A percentile compares a stretch with the other conserved stretches of the same genome.
phyloP scores from a whole-genome alignment of 805 yeast species.

The Candida sonorensis region DNA sequence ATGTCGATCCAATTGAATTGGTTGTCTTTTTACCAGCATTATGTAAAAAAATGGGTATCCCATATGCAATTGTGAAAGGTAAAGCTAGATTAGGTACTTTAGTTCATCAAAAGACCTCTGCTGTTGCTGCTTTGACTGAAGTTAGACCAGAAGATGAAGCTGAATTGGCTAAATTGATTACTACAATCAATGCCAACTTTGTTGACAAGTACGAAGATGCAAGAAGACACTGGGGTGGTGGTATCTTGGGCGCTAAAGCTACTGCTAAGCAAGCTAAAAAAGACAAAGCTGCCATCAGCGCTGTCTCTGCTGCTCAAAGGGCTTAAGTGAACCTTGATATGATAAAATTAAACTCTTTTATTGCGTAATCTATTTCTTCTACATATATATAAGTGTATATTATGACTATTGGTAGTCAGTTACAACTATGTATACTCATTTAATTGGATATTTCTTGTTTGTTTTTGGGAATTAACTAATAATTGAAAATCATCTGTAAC shows the following conservation, averaged over 20 bases:
- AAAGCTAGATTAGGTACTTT: constrained; percentile 97
- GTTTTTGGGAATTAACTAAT: background rate
- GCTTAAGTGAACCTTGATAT: background rate
- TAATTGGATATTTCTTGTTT: background rate
- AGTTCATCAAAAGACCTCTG: constrained; percentile 95
- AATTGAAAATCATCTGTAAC: background rate
- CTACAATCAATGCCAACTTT: constrained; percentile 92
- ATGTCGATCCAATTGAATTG: constrained; percentile 98
- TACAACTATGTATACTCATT: background rate
- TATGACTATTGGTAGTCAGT: no score
- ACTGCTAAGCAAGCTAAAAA: constrained; percentile 76
- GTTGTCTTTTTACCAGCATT: constrained; percentile 97
- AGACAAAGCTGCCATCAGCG: constrained; percentile 51
- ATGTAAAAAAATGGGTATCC: constrained; percentile 99
- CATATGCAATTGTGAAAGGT: constrained; percentile 97
- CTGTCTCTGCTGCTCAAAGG: constrained; percentile 39
- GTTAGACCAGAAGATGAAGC: constrained; percentile 93
- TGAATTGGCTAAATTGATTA: constrained; percentile 85
- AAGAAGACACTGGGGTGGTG: constrained; percentile 99
- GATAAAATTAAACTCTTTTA: no score
- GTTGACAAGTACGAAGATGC: constrained; percentile 88
- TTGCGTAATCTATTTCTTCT: no score
- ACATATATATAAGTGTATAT: no score
- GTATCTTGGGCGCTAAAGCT: constrained; percentile 94
- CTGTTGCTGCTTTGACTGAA: constrained; percentile 96